phyloP scores from a whole-genome alignment of 1,284 basidiomycete species.

The Quambalaria eucalypti region DNA sequence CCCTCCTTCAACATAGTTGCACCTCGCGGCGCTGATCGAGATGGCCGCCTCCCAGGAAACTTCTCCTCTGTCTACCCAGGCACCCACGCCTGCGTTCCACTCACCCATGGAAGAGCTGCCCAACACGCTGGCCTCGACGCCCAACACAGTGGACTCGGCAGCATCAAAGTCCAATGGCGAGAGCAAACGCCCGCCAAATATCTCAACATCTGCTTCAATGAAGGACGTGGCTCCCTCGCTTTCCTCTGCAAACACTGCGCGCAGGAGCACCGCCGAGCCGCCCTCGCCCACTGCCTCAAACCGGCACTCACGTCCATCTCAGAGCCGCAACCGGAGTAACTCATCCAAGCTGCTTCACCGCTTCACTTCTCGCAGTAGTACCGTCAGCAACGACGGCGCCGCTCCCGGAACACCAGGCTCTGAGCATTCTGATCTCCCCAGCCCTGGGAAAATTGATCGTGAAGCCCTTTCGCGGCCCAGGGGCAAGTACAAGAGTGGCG shows the following conservation, averaged over 20 bases:
- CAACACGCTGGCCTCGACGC: too few relatives aligned
- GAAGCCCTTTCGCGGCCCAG: constrained; percentile 21
- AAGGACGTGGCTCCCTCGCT: too few relatives aligned
- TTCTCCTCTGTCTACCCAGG: too few relatives aligned
- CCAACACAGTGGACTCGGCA: too few relatives aligned
- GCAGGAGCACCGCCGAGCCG: background rate
- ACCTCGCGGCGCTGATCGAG: too few relatives aligned
- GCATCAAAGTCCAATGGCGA: too few relatives aligned
- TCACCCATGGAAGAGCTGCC: too few relatives aligned
- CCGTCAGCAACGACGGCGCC: background rate
- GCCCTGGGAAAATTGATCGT: constrained; percentile 8
- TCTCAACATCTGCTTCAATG: too few relatives aligned
- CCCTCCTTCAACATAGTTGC: too few relatives aligned
- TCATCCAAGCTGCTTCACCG: background rate
- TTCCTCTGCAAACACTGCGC: background rate
- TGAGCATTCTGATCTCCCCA: background rate
- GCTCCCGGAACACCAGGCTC: background rate
- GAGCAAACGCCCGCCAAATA: too few relatives aligned
- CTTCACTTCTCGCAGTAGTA: background rate
- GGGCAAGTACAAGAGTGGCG: constrained; percentile 29
- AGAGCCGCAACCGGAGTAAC: background rate
- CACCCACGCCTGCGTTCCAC: too few relatives aligned
- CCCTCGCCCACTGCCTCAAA: background rate
- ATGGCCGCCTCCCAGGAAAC: too few relatives aligned
- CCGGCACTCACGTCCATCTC: background rate